Conservation (phyloP, 257 asterid genomes). For the Nicotiana tomentosiformis region DNA sequence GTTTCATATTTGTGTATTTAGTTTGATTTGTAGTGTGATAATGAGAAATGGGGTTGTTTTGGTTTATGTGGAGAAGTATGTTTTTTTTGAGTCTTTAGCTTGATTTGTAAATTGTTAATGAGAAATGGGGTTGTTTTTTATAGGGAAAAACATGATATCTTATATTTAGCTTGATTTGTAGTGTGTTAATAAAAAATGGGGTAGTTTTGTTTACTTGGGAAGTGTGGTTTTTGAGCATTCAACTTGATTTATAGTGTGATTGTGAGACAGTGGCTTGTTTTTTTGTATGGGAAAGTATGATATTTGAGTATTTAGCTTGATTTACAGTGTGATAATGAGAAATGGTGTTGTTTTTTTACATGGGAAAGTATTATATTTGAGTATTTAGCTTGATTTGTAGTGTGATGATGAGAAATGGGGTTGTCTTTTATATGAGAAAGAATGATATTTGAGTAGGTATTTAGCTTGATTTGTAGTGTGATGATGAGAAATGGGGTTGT, state of each 20-base stretch:
- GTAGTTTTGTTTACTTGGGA: background rate
- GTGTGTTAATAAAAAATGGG: background rate
- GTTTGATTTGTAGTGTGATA: background rate
- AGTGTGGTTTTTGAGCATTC: background rate
- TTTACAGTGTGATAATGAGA: background rate
- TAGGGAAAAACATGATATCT: background rate
- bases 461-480: background rate
- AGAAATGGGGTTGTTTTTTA: background rate
- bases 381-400: background rate
- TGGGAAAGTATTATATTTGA: background rate
- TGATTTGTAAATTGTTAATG: background rate
- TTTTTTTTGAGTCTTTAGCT: background rate
- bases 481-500: constrained; percentile 17
- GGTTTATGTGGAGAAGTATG: background rate
- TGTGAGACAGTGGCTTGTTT: background rate
- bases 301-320: background rate
- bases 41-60: background rate
- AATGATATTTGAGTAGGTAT: background rate
- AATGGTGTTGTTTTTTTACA: background rate
- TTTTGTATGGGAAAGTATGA: too few relatives aligned
- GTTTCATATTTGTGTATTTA: background rate
- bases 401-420: background rate
- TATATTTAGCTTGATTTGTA: too few relatives aligned
- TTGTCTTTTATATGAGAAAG: background rate
- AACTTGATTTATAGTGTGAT: too few relatives aligned